Base-by-base conservation (phyloP, 2,329 filamentous ascomycete genomes). In the Fusarium oxysporum region DNA sequence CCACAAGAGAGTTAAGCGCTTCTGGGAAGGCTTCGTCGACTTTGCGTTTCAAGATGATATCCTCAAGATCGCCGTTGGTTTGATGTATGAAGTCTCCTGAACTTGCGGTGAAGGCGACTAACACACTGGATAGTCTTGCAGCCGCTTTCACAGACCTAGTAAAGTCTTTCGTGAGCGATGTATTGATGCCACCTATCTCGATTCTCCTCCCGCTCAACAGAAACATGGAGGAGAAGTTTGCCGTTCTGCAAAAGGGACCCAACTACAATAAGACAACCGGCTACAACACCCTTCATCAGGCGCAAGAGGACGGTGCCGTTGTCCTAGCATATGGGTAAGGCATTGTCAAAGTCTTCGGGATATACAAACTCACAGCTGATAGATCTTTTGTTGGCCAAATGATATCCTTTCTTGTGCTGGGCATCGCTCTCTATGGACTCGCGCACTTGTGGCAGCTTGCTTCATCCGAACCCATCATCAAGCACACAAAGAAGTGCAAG, bases 21-120 rank as follows among this genome's bases (percentile, higher is more conserved):
- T 89, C 63, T 91, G 88, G 84, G 83, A 88, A 38, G 90, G 90
- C 43, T 94, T 94, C 79, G 80, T 91, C 73, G 91, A 93, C 79
- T 94, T 94, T 80, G 92, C 91, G 1, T 88, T 93, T 60, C 89
- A 92, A 71, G 92, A 92, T 65, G 93, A 94, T 75, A 92, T 94
- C 53, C 86, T 94, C 32, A 90, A 94, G 80, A 92, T 94, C 66
- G 92, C 92, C 21, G 90, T 94, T 74, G 92, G 92, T 73, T 83
- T 94, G 72, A 94, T 94, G 91, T 93, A 78, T 23, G 66, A 80
- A 85, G 81, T 45, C 25, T 17, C n/a, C 13, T 12, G 37, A 43
- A 33, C 7, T 17, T 11, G 17, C 21, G 28, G 30, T 56, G 59
- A 43, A 16, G 51, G 30, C 25, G 54, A 50, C 60, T 74, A 47